Evolutionary conservation across 2,329 filamentous ascomycete species (phyloP).

Genomic region (Pyrenophora teres): DNA sequence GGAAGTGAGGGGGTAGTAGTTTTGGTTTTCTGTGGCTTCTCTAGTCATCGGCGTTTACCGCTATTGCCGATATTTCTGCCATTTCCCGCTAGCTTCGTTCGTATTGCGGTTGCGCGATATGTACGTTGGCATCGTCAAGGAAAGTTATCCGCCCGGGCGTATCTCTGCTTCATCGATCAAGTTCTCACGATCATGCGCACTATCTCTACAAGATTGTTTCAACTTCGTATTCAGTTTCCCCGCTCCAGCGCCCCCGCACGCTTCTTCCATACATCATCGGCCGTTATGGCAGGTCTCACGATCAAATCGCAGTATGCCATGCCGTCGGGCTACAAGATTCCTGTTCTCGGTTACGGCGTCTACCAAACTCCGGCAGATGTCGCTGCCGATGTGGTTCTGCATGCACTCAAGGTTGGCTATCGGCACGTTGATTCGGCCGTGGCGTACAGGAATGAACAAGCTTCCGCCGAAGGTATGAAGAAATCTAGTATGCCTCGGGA

Average conservation of each 20-base stretch:
- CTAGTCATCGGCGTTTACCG: constrained; percentile 2
- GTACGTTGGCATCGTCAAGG: too few relatives aligned
- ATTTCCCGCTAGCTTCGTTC: too few relatives aligned
- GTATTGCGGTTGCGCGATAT: too few relatives aligned
- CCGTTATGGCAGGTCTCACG: constrained; percentile 50
- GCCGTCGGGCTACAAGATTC: constrained; percentile 66
- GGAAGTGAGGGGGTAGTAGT: too few relatives aligned
- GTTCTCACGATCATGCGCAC: constrained; percentile 5
- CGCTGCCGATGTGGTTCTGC: constrained; percentile 62
- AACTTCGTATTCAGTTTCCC: constrained; percentile 18
- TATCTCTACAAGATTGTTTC: constrained; percentile 19
- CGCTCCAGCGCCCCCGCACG: constrained; percentile 1
- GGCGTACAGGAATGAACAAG: constrained; percentile 69
- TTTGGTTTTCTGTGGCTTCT: too few relatives aligned
- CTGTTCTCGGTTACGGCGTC: constrained; percentile 63
- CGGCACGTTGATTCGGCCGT: constrained; percentile 68
- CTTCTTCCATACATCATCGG: constrained; percentile 32
- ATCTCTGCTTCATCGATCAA: too few relatives aligned
- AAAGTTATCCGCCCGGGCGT: too few relatives aligned
- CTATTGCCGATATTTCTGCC: not conserved
- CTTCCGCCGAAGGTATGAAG: constrained; percentile 68
- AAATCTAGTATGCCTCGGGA: constrained; percentile 60
- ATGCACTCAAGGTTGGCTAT: constrained; percentile 65
- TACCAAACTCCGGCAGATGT: constrained; percentile 56
- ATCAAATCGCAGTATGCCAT: constrained; percentile 57